Evolutionary conservation across 129 eudicot species (phyloP).

Genomic region (Logfia minima): DNA sequence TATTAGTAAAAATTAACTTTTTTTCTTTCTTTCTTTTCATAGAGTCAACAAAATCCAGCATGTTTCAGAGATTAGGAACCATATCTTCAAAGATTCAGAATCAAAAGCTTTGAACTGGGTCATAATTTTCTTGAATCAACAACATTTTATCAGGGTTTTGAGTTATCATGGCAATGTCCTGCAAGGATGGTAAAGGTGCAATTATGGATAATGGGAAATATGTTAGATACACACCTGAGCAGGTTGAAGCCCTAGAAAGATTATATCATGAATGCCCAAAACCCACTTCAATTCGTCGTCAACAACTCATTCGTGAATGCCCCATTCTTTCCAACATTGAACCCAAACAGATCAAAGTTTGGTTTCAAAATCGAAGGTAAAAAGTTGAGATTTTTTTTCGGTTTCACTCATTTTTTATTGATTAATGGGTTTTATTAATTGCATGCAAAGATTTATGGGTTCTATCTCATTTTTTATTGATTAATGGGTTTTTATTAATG

Average conservation of each 20-base stretch:
- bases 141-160: not conserved
- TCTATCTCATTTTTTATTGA: not conserved
- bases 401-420: not conserved
- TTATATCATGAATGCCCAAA: conserved; percentile 89
- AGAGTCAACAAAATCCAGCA: conserved; percentile 24
- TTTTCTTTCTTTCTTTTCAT: conserved; percentile 5
- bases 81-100: conserved; percentile 13
- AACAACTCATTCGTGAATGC: conserved; percentile 89
- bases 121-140: not conserved
- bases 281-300: conserved; percentile 86
- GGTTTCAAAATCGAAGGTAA: conserved; percentile 96
- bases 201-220: conserved; percentile 76
- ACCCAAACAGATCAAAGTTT: conserved; percentile 96
- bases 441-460: not conserved
- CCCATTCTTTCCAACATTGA: conserved; percentile 88
- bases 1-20: not conserved
- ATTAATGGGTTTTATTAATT: not conserved
- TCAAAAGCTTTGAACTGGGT: not conserved
- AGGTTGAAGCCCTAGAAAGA: conserved; percentile 98
- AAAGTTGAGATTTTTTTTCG: not conserved
- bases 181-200: conserved; percentile 77
- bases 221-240: conserved; percentile 96
- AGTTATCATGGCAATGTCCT: conserved; percentile 67
- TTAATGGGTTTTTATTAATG: conserved; percentile 1
- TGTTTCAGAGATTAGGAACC: conserved; percentile 49